Base-by-base conservation (phyloP, 768 basidiomycete genomes). In the Trametes cinnabarina region DNA sequence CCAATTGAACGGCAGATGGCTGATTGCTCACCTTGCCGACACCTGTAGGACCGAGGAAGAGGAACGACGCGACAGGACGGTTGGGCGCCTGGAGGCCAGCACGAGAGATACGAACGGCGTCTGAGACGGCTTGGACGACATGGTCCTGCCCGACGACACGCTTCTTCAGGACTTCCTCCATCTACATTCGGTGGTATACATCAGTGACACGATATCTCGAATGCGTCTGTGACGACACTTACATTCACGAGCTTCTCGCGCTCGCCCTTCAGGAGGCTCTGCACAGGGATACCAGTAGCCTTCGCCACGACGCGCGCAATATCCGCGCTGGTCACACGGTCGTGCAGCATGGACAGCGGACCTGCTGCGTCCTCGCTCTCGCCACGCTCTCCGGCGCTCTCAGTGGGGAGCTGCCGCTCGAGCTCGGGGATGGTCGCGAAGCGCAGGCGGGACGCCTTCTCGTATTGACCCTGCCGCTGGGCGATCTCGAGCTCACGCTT, bases 111-210 rank as follows among this genome's bases (percentile, higher is more conserved):
- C 94, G 84, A 22, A 98, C 91, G 14, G 95, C 94, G 65, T 97
- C 90, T 57, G 89, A 87, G 62, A 97, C 84, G 4, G 94, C 85
- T 1, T 79, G 70, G 26, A 98, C 80, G n/a, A 93, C 90, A 63
- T 94, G 86, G 57, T 93, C 88, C 69, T 98, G 96, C 1, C 96
- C 94, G 3, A 98, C 87, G 8, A 98, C 89, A 0, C 91, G 82
- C 53, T 80, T 70, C 25, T 76, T 75, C 15, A 98, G 79, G 0
- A 79, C 74, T 32, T 90, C 87, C 70, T 98, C 95, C 94, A 98
- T 97, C 90, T 93, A 64, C 3, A 44, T 32, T 32, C 28, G 58
- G 63, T 26, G 32, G 5, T 47, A 17, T 9, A 14, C 19, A 5
- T 2, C 19, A 20, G 46, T 20, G 28, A 17, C 39, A 34, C 32